These are phyloP conservation scores for Penicillium parvum DNA, from an alignment of 495 filamentous ascomycete species.

Conservation along the genomic window DNA sequence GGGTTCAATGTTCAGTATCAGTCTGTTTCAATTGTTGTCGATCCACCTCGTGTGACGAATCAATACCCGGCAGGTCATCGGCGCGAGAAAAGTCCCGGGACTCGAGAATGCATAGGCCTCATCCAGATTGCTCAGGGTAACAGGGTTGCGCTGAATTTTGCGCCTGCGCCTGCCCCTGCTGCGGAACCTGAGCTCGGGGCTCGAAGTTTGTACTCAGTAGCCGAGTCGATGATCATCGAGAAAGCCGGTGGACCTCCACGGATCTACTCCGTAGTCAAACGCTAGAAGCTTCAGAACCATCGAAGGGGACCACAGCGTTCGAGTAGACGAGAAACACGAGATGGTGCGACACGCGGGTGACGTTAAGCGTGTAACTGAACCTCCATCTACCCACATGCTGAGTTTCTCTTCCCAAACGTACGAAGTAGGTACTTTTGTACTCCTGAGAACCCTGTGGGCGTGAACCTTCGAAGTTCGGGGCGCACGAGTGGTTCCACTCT, in stretches of 20 bases:
- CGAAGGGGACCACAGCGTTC: no score
- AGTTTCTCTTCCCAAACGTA: no score
- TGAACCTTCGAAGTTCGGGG: neutral
- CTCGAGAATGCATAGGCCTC: neutral
- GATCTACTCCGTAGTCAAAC: no score
- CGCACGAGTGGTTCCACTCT: constrained; percentile 9
- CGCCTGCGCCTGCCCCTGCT: no score
- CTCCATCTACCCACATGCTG: constrained; percentile 12
- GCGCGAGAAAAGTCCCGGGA: constrained; percentile 2
- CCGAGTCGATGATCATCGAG: no score
- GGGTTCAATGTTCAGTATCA: neutral
- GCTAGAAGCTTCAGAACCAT: no score
- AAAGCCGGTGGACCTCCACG: no score
- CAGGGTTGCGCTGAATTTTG: no score
- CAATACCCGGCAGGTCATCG: neutral
- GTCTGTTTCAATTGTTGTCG: neutral
- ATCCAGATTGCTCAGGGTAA: neutral
- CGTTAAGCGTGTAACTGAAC: constrained; percentile 4
- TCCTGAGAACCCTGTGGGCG: neutral
- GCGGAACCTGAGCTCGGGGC: no score
- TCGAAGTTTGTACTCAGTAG: no score
- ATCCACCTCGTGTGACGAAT: constrained; percentile 2
- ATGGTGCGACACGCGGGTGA: constrained; percentile 21
- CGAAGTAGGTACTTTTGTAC: neutral
- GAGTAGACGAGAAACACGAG: constrained; percentile 10